phyloP scores from a whole-genome alignment of 2,329 filamentous ascomycete species.

The Penicillium sp. region DNA sequence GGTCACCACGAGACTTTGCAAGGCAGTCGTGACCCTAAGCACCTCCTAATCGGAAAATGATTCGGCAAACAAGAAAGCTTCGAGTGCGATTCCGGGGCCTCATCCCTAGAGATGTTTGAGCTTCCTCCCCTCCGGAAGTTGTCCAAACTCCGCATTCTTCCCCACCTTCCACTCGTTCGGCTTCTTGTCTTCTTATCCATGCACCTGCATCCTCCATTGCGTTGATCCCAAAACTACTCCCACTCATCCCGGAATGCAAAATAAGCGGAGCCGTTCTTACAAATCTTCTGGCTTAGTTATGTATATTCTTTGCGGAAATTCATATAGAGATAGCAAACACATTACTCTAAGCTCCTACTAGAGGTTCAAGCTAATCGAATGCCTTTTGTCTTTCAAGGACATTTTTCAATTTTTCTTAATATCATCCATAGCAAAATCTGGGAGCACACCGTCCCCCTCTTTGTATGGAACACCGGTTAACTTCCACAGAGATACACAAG shows the following conservation, averaged over 20 bases:
- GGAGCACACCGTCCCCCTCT: constrained; percentile 1
- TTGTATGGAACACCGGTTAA: constrained; percentile 6
- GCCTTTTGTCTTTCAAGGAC: neutral
- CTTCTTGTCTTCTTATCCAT: neutral
- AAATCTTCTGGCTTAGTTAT: neutral
- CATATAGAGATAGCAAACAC: neutral
- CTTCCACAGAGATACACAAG: constrained; percentile 5
- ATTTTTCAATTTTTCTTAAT: constrained; percentile 4
- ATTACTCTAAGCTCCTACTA: neutral
- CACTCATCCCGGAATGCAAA: neutral
- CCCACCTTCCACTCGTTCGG: neutral
- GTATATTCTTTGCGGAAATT: neutral
- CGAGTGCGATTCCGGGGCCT: neutral
- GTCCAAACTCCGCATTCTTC: neutral
- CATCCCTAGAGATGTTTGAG: neutral
- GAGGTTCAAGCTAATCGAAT: neutral
- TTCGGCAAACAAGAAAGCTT: neutral
- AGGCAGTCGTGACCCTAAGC: neutral
- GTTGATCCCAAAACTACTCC: neutral
- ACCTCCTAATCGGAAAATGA: neutral
- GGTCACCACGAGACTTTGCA: no score
- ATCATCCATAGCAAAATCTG: constrained; percentile 8
- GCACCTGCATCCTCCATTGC: neutral
- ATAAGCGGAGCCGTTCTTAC: neutral
- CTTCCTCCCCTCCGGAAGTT: neutral